Evolutionary conservation across 345 rosid species (phyloP).

Genomic region (Brassica carinata): DNA sequence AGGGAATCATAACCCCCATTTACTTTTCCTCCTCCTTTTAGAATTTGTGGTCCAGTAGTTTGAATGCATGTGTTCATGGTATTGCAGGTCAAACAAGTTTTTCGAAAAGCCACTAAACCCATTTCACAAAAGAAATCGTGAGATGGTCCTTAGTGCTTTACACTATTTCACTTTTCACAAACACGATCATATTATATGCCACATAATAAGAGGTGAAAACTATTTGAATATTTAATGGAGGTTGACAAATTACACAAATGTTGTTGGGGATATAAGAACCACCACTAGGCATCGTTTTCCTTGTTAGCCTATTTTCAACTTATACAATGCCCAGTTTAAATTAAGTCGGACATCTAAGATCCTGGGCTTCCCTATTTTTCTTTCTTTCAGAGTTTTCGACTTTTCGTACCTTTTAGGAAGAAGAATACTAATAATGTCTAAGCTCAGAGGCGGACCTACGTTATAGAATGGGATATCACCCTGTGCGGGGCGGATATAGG

Average conservation of each 20-base stretch:
- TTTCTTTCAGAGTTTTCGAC: neutral
- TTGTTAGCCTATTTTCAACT: neutral
- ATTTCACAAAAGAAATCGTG: neutral
- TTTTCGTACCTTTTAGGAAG: too few species aligned
- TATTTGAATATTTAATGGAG: neutral
- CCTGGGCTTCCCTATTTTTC: neutral
- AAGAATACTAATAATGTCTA: too few species aligned
- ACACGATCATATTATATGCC: neutral
- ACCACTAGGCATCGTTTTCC: neutral
- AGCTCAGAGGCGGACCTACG: too few species aligned
- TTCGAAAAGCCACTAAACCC: slow-evolving; percentile 1
- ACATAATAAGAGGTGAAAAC: neutral
- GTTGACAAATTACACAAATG: slow-evolving; percentile 1
- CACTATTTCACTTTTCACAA: slow-evolving; percentile 18
- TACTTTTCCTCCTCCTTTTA: neutral
- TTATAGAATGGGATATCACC: too few species aligned
- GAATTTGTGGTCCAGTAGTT: neutral
- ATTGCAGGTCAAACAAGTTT: neutral
- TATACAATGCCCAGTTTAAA: neutral
- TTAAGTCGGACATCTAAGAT: neutral
- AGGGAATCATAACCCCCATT: slow-evolving; percentile 9
- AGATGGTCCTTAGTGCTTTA: slow-evolving; percentile 14
- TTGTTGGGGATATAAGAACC: neutral
- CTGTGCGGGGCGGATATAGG: too few species aligned
- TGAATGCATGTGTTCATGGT: slow-evolving; percentile 13